These are phyloP conservation scores for Chamaecyparis obtusa DNA, from an alignment of 75 land plant genomes.

Conservation along the genomic window DNA sequence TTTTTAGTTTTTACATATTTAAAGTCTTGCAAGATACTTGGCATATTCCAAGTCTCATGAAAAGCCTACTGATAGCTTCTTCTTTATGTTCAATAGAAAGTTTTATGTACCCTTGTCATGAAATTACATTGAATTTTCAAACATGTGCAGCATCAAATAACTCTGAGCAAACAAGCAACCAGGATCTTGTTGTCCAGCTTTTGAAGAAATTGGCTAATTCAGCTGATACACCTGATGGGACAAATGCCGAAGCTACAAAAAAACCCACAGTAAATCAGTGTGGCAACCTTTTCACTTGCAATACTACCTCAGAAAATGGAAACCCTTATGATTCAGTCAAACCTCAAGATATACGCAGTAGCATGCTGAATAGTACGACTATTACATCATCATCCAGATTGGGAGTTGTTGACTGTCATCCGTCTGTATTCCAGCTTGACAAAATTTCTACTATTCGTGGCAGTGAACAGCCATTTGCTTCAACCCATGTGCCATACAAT, in stretches of 20 bases:
- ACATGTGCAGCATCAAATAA: slow-evolving; percentile 42
- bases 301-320: neutral
- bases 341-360: neutral
- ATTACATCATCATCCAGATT: neutral
- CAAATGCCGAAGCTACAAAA: slow-evolving; percentile 19
- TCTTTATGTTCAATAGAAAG: neutral
- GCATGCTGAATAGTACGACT: neutral
- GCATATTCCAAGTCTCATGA: neutral
- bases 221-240: slow-evolving; percentile 18
- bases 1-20: neutral
- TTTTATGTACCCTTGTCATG: neutral
- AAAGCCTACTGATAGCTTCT: neutral
- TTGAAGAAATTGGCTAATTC: slow-evolving; percentile 38
- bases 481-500: neutral
- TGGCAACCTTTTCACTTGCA: neutral
- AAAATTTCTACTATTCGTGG: neutral
- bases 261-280: slow-evolving; percentile 16
- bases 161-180: slow-evolving; percentile 37
- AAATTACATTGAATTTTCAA: neutral
- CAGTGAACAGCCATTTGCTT: slow-evolving; percentile 2
- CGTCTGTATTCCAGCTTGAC: neutral
- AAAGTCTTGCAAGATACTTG: neutral
- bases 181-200: slow-evolving; percentile 53
- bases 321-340: neutral
- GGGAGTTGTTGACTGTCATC: neutral